These are phyloP conservation scores for Trametes villosa DNA, from an alignment of 768 basidiomycete genomes.

Conservation along the genomic window DNA sequence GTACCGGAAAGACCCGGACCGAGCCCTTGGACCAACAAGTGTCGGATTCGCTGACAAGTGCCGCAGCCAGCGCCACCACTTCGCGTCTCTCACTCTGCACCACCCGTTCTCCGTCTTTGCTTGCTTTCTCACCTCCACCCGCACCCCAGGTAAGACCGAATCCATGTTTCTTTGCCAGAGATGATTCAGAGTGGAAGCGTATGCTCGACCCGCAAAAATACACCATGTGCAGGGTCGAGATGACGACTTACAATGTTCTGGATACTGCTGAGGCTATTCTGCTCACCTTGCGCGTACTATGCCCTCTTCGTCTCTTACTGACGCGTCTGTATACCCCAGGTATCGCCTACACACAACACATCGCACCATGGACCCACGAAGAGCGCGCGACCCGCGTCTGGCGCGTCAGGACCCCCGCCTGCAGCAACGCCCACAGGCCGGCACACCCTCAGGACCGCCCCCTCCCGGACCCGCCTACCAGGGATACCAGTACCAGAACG, in stretches of 20 bases:
- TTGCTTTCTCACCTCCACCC: background rate
- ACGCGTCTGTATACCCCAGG: slow-evolving; percentile 1
- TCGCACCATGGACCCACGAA: slow-evolving; percentile 71
- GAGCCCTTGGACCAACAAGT: no score
- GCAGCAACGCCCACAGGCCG: slow-evolving; percentile 48
- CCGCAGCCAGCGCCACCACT: no score
- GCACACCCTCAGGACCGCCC: slow-evolving; percentile 39
- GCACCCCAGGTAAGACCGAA: slow-evolving; percentile 3
- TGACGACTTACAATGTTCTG: slow-evolving; percentile 83
- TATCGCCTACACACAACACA: background rate
- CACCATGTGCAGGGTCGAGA: slow-evolving; percentile 56
- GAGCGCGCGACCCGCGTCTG: slow-evolving; percentile 81
- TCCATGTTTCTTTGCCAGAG: slow-evolving; percentile 29
- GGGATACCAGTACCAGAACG: slow-evolving; percentile 11
- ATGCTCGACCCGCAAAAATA: slow-evolving; percentile 58
- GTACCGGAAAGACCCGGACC: no score
- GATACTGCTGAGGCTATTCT: slow-evolving; percentile 85
- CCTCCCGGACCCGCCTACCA: slow-evolving; percentile 15
- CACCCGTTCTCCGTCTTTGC: background rate
- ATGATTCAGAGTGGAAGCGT: slow-evolving; percentile 97
- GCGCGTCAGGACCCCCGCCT: slow-evolving; percentile 70
- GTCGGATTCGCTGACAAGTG: no score
- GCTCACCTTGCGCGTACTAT: background rate
- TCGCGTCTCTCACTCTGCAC: background rate
- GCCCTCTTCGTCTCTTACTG: background rate